phyloP scores from a whole-genome alignment of 768 basidiomycete species.

The Lentinula sp. region DNA sequence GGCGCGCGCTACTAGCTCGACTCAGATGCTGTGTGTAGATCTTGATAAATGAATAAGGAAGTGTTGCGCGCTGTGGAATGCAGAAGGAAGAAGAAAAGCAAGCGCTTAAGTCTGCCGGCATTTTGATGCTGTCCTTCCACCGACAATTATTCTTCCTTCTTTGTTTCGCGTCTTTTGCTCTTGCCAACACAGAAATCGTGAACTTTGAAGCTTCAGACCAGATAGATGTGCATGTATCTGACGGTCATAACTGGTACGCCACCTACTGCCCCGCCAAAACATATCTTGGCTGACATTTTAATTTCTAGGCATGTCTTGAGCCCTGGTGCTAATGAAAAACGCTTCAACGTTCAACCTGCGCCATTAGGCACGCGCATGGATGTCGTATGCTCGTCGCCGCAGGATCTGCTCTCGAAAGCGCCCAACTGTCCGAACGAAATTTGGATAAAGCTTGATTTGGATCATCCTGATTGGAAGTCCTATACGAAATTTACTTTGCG shows the following conservation, averaged over 20 bases:
- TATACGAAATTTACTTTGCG: constrained; percentile 25
- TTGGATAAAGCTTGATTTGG: constrained; percentile 29
- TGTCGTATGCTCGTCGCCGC: constrained; percentile 23
- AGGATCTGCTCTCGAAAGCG: neutral
- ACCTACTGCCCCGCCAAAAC: neutral
- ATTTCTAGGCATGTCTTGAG: neutral
- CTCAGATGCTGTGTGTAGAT: too few species aligned
- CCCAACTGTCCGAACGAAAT: constrained; percentile 22
- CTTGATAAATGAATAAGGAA: too few species aligned
- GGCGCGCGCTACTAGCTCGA: neutral
- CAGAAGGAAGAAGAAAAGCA: too few species aligned
- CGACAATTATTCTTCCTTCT: neutral
- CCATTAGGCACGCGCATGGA: constrained; percentile 23
- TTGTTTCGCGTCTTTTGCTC: neutral
- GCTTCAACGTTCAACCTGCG: constrained; percentile 18
- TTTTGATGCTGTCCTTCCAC: neutral
- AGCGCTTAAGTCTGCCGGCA: neutral
- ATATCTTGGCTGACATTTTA: neutral
- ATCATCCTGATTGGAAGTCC: constrained; percentile 17
- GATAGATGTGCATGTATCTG: neutral
- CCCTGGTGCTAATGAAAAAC: neutral
- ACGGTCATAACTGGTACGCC: neutral
- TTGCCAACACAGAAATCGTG: constrained; percentile 5
- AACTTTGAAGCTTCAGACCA: constrained; percentile 4
- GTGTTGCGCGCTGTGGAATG: too few species aligned